These are phyloP conservation scores for Theileria orientalis DNA, from an alignment of 169 alveolate species.

Conservation along the genomic window DNA sequence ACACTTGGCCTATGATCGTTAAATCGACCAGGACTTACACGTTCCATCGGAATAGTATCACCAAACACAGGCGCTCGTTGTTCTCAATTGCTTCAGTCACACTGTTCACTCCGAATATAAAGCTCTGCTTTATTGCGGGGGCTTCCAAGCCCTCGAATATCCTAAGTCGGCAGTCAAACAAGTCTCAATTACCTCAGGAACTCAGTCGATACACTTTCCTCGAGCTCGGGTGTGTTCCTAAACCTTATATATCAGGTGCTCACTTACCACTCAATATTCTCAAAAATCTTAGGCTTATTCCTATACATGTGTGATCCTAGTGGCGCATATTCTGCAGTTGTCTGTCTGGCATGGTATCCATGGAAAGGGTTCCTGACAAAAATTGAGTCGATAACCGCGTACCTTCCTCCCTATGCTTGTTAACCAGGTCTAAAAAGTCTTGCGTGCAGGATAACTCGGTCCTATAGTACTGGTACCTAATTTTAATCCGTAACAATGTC, in stretches of 20 bases:
- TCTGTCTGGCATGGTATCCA: constrained; percentile 28
- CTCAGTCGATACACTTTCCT: too few relatives aligned
- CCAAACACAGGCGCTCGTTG: constrained; percentile 7
- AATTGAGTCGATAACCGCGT: constrained; percentile 5
- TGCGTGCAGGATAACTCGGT: constrained; percentile 78
- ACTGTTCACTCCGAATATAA: constrained; percentile 40
- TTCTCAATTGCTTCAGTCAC: constrained; percentile 33
- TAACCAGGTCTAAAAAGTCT: constrained; percentile 64
- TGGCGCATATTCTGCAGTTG: constrained; percentile 58
- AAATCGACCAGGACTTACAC: constrained; percentile 2
- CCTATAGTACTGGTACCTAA: constrained; percentile 75
- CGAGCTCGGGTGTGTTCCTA: too few relatives aligned
- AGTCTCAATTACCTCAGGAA: too few relatives aligned
- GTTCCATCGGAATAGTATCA: constrained; percentile 42
- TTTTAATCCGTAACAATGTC: neutral
- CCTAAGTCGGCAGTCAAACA: too few relatives aligned
- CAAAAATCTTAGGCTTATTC: neutral
- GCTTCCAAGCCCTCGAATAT: too few relatives aligned
- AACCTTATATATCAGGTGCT: too few relatives aligned
- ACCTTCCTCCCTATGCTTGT: constrained; percentile 62
- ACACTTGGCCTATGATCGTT: neutral
- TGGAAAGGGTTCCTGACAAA: constrained; percentile 33
- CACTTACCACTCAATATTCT: neutral
- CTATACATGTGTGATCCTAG: neutral
- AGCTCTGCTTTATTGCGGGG: neutral